Conservation (phyloP, 2,329 filamentous ascomycete species). For the Sporothrix luriei region DNA sequence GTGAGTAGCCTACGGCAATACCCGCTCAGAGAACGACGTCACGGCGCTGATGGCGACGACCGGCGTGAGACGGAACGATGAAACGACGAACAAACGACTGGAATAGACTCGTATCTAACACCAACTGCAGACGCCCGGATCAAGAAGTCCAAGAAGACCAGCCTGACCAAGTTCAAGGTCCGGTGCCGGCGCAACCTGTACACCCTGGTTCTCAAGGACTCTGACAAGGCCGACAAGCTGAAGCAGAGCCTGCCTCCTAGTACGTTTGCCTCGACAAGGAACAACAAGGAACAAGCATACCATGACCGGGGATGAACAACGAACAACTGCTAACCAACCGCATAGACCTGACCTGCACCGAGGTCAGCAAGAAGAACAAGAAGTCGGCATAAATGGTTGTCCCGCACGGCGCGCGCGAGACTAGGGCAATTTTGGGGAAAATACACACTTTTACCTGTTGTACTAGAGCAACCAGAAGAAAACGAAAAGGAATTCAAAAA, state of each 20-base stretch:
- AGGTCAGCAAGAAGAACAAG: constrained; percentile 64
- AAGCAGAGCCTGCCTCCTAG: constrained; percentile 98
- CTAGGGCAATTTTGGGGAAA: constrained; percentile 20
- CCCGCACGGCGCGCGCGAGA: constrained; percentile 4
- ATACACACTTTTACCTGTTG: not conserved
- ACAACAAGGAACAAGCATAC: too few relatives aligned
- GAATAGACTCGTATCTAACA: constrained; percentile 35
- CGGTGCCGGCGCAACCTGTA: constrained; percentile 95
- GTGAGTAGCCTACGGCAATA: constrained; percentile 63
- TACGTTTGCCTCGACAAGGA: constrained; percentile 50
- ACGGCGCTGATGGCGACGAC: not conserved
- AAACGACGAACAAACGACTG: not conserved
- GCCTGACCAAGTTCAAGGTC: constrained; percentile 99
- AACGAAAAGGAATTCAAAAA: constrained; percentile 29
- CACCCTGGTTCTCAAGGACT: constrained; percentile 97
- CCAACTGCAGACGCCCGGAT: constrained; percentile 71
- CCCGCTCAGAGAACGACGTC: not conserved
- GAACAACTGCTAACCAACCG: constrained; percentile 25
- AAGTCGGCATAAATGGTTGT: constrained; percentile 47
- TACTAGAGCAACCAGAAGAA: constrained; percentile 21
- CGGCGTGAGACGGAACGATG: not conserved
- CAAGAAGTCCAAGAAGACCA: constrained; percentile 91
- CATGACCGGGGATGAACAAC: not conserved
- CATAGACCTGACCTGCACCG: constrained; percentile 56
- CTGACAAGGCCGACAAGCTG: constrained; percentile 99